phyloP scores from a whole-genome alignment of 2,329 filamentous ascomycete genomes.

The Scopulariopsis brevicaulis region DNA sequence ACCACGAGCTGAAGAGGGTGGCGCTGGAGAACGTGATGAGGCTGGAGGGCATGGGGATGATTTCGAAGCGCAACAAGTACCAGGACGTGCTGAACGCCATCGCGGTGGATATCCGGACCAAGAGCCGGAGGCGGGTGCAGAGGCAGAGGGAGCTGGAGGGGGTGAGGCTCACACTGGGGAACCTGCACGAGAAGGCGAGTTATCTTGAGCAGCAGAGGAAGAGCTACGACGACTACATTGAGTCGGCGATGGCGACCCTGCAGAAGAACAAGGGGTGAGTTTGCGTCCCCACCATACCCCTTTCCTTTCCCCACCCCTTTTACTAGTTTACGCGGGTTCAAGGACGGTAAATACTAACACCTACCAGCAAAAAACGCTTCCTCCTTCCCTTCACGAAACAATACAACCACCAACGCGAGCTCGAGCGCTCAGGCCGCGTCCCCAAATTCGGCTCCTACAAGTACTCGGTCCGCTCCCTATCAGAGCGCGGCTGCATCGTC shows the following conservation, averaged over 20 bases:
- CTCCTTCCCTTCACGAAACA: constrained; percentile 95
- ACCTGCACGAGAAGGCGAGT: constrained; percentile 74
- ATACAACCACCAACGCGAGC: constrained; percentile 95
- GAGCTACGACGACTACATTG: constrained; percentile 98
- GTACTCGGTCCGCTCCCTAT: constrained; percentile 80
- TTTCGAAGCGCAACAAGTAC: constrained; percentile 85
- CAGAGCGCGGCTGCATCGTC: constrained; percentile 89
- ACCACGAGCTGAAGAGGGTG: constrained; percentile 84
- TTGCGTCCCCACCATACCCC: not conserved
- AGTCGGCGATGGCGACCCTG: constrained; percentile 93
- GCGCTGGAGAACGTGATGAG: constrained; percentile 89
- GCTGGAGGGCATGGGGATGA: constrained; percentile 76
- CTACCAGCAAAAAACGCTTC: constrained; percentile 67
- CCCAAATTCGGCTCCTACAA: constrained; percentile 98
- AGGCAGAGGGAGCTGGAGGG: constrained; percentile 83
- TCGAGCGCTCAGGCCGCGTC: constrained; percentile 82
- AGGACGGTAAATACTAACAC: not conserved
- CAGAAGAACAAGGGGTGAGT: constrained; percentile 87
- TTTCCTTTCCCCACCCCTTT: not conserved
- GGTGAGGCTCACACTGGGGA: constrained; percentile 61
- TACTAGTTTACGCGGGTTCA: no score
- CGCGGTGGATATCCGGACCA: constrained; percentile 90
- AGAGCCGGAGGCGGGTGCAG: constrained; percentile 86
- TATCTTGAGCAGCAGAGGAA: constrained; percentile 94
- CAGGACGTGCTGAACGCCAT: constrained; percentile 98